Base-by-base conservation (phyloP, 495 filamentous ascomycete genomes). In the Hypoxylon trugodes region DNA sequence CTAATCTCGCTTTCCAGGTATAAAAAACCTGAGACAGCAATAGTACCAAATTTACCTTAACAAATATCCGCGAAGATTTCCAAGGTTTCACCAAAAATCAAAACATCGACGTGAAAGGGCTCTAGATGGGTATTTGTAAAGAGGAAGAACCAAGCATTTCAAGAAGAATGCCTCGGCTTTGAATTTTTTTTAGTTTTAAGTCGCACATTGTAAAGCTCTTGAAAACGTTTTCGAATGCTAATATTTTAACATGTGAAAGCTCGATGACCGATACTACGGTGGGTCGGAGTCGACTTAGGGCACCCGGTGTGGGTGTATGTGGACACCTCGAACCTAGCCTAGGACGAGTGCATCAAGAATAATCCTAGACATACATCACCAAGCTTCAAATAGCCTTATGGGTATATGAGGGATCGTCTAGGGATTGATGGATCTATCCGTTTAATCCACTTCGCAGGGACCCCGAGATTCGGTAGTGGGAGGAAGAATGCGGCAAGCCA, bases 191-290 rank as follows among this genome's bases (percentile, higher is more conserved):
- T 36, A 3, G 16, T 32, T 35, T 50, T 36, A 12, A n/a, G 16
- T n/a, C 6, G 16, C 28, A 18, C 26, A 33, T 35, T 35, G 21
- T 33, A 18, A 8, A 8, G 7, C 13, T 6, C 36, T 12, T 24
- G 6, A 12, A 26, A 3, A 45, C 21, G 41, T 13, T n/a, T 15
- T 42, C 7, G 41, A 46, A 36, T 6, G 36, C 1, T 6, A 16
- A 2, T 12, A 5, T 47, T 18, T 33, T 49, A 18, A 32, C 54
- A 57, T 57, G 53, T 49, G 54, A 58, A 58, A 57, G 13, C 21
- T 15, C 9, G 10, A 3, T 33, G 19, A n/a, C 25, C 13, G 43
- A 32, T 33, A 19, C 43, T 33, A 47, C 9, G n/a, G 7, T 6
- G 22, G 41, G 41, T 45, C 21, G 7, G 32, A 36, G 10, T 36